Percentiles rank a stretch among this genome's conserved stretches.
Conservation (phyloP, 768 basidiomycete species). For the Collybia mongolica region DNA sequence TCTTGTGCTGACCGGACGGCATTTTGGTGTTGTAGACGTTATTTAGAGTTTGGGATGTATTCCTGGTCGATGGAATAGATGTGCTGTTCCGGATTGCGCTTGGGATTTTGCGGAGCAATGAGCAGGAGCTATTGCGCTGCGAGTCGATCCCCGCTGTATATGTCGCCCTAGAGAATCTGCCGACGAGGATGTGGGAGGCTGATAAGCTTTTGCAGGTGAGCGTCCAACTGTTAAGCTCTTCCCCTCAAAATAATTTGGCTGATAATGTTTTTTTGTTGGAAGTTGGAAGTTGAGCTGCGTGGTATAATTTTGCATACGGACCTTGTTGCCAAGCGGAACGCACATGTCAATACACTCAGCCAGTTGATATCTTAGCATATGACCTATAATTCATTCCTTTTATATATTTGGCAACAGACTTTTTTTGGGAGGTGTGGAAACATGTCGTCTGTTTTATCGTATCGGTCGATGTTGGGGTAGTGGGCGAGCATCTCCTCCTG, state of each 20-base stretch:
- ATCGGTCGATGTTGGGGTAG: too few relatives aligned
- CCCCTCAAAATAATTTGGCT: not conserved
- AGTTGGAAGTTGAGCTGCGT: constrained; percentile 63
- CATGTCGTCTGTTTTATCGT: too few relatives aligned
- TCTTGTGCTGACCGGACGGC: too few relatives aligned
- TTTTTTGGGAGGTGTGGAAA: too few relatives aligned
- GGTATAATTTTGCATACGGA: constrained; percentile 51
- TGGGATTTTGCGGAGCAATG: constrained; percentile 80
- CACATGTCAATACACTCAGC: constrained; percentile 46
- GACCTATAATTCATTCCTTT: too few relatives aligned
- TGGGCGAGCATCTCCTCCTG: too few relatives aligned
- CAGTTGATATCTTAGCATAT: constrained; percentile 32
- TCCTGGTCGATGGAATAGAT: constrained; percentile 90
- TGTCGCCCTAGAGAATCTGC: constrained; percentile 83
- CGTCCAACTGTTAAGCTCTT: constrained; percentile 1
- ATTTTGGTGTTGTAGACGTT: constrained; percentile 59
- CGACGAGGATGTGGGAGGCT: constrained; percentile 91
- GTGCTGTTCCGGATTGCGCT: constrained; percentile 90
- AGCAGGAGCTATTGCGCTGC: constrained; percentile 79
- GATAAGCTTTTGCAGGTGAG: constrained; percentile 87
- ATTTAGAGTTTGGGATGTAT: constrained; percentile 95
- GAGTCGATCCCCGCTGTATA: constrained; percentile 89
- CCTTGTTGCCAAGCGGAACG: constrained; percentile 50
- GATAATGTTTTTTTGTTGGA: not conserved
- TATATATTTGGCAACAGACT: too few relatives aligned